Evolutionary conservation across 2,329 filamentous ascomycete genomes (phyloP), one percentile per base, ranked within the genome.

Genomic region (Cordyceps javanica): DNA sequence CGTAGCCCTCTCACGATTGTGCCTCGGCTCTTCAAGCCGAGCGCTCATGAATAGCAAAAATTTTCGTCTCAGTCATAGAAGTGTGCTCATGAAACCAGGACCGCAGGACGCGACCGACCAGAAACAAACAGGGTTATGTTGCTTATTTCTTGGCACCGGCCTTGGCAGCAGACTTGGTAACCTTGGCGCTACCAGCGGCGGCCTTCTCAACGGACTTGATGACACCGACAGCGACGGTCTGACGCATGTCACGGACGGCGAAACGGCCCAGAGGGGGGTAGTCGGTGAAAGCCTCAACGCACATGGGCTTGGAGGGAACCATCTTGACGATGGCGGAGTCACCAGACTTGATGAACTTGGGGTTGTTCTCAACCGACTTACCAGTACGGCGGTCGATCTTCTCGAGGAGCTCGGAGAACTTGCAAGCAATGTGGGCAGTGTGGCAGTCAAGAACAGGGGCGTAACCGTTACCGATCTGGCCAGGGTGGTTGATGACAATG

Each of bases 331-430:
- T 99, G 79, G 93, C 93, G 69, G 94, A 93, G 79, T 99, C 94
- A 89, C 94, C 94, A 73, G 93, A 97, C 91, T 99, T 99, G 90
- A 99, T 92, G 88, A 97, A 97, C 89, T 99, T 99, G 82, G 94
- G 94, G 74, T 74, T 76, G 77, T 82, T 75, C 82, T 99, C 94
- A 74, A 90, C 86, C 68, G 92, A 90, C 88, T 99, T 99, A 79
- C 94, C 94, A 77, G 94, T 97, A 91, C 94, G 94, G 82, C 94
- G 92, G 79, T 99, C 94, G 74, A 99, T 99, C 93, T 99, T 99
- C 90, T 97, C 91, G 68, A 93, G 84, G 74, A 99, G 88, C 90
- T 97, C 94, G 72, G 90, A 79, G 87, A 99, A 99, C 90, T 97
- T 97, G 94, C 94, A 99, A 74, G 94, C 94, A 87, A 99, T 99